These are phyloP conservation scores for Bimuria novae-zelandiae DNA, from an alignment of 2,329 filamentous ascomycete genomes.

Conservation along the genomic window DNA sequence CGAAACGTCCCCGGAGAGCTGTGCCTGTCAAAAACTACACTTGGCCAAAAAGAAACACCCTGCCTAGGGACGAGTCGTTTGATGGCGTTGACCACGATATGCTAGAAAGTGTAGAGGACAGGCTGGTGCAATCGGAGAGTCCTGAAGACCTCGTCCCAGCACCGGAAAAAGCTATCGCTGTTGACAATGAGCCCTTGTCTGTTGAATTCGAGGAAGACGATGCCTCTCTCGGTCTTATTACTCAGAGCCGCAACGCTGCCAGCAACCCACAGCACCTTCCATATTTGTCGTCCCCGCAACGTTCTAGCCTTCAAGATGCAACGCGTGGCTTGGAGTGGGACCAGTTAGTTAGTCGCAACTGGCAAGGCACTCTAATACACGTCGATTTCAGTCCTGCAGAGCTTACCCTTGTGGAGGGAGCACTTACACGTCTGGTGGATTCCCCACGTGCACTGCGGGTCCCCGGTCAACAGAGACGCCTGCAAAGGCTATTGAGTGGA, in stretches of 20 bases:
- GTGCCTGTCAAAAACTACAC: constrained; percentile 33
- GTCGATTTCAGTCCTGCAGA: constrained; percentile 40
- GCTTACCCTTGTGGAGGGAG: constrained; percentile 25
- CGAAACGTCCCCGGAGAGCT: constrained; percentile 27
- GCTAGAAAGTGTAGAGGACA: neutral
- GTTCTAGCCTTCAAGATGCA: constrained; percentile 18
- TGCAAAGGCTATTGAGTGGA: constrained; percentile 26
- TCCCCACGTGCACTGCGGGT: constrained; percentile 10
- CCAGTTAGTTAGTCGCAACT: constrained; percentile 23
- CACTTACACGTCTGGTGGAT: constrained; percentile 13
- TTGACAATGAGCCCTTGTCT: constrained; percentile 24
- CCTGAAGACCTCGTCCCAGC: constrained; percentile 14
- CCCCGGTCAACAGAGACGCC: constrained; percentile 23
- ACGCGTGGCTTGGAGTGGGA: constrained; percentile 31
- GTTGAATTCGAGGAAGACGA: constrained; percentile 26
- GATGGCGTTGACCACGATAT: constrained; percentile 1
- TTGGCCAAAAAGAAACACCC: constrained; percentile 22
- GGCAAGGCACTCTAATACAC: constrained; percentile 39
- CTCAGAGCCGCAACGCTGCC: neutral
- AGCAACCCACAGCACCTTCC: constrained; percentile 16
- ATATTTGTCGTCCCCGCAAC: constrained; percentile 34
- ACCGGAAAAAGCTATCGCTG: constrained; percentile 16
- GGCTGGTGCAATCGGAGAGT: constrained; percentile 15
- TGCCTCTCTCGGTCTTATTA: constrained; percentile 23
- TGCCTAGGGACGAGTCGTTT: constrained; percentile 11